phyloP scores from a whole-genome alignment of 2,329 filamentous ascomycete genomes.

The Cladosporium sp. region DNA sequence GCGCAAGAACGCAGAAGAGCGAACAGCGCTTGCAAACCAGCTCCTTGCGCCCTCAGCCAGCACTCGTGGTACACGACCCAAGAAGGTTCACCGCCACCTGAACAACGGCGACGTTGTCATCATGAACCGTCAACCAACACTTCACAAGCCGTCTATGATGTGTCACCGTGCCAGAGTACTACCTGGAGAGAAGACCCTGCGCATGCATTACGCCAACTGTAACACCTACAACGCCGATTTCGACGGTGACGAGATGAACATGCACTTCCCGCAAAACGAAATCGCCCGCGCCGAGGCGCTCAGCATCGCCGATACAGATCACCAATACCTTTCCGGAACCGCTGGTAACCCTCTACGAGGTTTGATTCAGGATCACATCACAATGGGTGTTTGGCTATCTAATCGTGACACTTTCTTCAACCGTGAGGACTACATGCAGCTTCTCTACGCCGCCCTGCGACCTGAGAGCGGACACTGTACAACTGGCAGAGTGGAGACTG shows the following conservation, averaged over 20 bases:
- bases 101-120: constrained; percentile 95
- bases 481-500: constrained; percentile 72
- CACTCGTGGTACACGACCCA: constrained; percentile 73
- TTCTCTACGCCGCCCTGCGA: constrained; percentile 85
- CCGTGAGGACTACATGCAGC: constrained; percentile 81
- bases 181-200: constrained; percentile 91
- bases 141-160: constrained; percentile 99
- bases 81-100: constrained; percentile 94
- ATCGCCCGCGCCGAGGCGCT: constrained; percentile 88
- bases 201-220: constrained; percentile 99
- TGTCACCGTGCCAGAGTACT: constrained; percentile 89
- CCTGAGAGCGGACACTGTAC: constrained; percentile 88
- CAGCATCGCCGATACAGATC: constrained; percentile 91
- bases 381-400: constrained; percentile 85
- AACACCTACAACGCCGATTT: constrained; percentile 99
- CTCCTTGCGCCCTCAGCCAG: constrained; percentile 78
- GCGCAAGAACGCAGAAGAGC: constrained; percentile 82
- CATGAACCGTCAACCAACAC: constrained; percentile 97
- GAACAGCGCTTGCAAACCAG: constrained; percentile 85
- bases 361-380: constrained; percentile 97
- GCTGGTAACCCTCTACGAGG: constrained; percentile 90
- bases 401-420: constrained; percentile 89
- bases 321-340: constrained; percentile 92
- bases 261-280: constrained; percentile 99
- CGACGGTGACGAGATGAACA: constrained; percentile 99